phyloP scores from a whole-genome alignment of 2,329 filamentous ascomycete genomes.

The Hortaea werneckii region DNA sequence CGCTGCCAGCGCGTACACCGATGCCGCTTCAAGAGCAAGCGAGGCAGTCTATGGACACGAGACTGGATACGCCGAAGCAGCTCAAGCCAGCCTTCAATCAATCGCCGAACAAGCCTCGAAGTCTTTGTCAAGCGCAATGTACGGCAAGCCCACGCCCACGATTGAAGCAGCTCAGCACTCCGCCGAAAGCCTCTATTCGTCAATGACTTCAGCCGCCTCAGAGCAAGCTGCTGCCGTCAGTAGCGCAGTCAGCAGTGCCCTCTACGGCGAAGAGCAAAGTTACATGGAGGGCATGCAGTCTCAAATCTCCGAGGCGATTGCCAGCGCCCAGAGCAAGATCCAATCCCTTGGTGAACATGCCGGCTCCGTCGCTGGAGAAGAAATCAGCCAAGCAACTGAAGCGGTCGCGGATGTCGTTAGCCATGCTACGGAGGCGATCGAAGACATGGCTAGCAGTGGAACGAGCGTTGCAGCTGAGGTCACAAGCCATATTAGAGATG shows the following conservation, averaged over 20 bases:
- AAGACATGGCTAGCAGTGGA: conserved; percentile 38
- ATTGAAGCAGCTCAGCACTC: conserved; percentile 36
- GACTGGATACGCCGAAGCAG: conserved; percentile 43
- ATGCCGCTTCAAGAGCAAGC: conserved; percentile 34
- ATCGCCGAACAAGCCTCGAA: conserved; percentile 45
- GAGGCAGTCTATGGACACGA: conserved; percentile 47
- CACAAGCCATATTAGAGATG: conserved; percentile 11
- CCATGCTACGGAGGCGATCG: conserved; percentile 31
- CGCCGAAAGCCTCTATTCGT: conserved; percentile 35
- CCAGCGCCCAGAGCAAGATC: conserved; percentile 35
- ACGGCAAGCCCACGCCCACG: conserved; percentile 43
- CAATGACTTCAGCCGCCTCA: conserved; percentile 35
- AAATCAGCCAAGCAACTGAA: conserved; percentile 24
- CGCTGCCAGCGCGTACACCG: conserved; percentile 42
- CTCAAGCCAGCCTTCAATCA: conserved; percentile 43
- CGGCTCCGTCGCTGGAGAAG: conserved; percentile 19
- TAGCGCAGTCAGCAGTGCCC: conserved; percentile 31
- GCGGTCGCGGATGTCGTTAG: conserved; percentile 35
- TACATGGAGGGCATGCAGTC: conserved; percentile 37
- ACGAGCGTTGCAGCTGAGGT: conserved; percentile 26
- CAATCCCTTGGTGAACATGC: conserved; percentile 29
- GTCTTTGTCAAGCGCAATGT: conserved; percentile 48
- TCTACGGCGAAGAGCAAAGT: conserved; percentile 44
- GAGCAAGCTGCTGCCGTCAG: conserved; percentile 38
- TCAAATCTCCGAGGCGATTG: conserved; percentile 32